These are phyloP conservation scores for Urochloa ruziziensis DNA, from an alignment of 176 grass and related monocot genomes.

Conservation along the genomic window DNA sequence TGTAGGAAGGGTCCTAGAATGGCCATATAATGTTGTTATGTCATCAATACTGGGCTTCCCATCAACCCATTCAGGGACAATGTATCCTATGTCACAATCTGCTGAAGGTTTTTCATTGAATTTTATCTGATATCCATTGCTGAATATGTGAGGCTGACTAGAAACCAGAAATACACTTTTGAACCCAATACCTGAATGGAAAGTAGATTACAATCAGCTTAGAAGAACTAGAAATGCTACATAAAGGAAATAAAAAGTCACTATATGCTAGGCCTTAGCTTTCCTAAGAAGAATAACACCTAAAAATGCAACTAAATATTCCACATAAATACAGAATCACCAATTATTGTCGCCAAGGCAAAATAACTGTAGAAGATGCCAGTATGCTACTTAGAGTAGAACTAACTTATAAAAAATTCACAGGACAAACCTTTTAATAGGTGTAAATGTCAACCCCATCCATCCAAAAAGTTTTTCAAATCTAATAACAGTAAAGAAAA, in stretches of 20 bases:
- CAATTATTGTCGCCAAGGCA: too few relatives aligned
- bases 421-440: background rate
- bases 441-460: background rate
- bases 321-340: background rate
- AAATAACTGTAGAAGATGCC: too few relatives aligned
- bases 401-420: background rate
- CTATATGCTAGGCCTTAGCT: background rate
- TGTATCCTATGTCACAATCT: slow-evolving; percentile 51
- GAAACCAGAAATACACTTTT: slow-evolving; percentile 65
- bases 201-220: background rate
- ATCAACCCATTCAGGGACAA: slow-evolving; percentile 61
- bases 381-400: background rate
- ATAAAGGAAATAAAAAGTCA: background rate
- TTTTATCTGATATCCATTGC: slow-evolving; percentile 62
- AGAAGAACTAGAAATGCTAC: background rate
- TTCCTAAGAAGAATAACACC: background rate
- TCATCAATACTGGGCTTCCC: slow-evolving; percentile 26
- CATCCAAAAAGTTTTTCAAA: background rate
- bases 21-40: slow-evolving; percentile 32
- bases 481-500: background rate
- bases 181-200: slow-evolving; percentile 54
- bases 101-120: slow-evolving; percentile 46
- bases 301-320: background rate
- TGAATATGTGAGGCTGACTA: slow-evolving; percentile 57
- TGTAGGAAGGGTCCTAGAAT: slow-evolving; percentile 24